Percentiles rank a stretch among this genome's conserved stretches.
Conservation (phyloP, 2,329 filamentous ascomycete species). For the Ascochyta koolunga region DNA sequence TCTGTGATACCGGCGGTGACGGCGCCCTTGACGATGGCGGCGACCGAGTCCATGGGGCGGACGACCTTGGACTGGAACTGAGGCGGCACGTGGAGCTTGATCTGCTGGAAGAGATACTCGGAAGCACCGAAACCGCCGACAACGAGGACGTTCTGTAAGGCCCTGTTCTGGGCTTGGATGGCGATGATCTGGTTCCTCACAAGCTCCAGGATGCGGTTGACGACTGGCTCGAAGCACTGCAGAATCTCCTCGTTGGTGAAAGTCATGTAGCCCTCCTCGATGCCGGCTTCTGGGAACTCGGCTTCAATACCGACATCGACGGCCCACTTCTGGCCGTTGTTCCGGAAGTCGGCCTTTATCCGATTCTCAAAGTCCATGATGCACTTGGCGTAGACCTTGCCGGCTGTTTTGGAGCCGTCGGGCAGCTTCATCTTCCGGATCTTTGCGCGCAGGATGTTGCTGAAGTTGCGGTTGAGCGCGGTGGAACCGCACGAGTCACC, state of each 20-base stretch:
- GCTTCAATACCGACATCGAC: conserved; percentile 98
- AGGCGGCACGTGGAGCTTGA: conserved; percentile 96
- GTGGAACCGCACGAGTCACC: conserved; percentile 99
- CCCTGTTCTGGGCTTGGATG: conserved; percentile 94
- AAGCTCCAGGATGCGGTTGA: conserved; percentile 94
- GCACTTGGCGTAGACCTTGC: conserved; percentile 97
- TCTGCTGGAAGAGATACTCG: conserved; percentile 99
- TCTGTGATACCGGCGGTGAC: conserved; percentile 98
- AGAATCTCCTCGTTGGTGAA: conserved; percentile 99
- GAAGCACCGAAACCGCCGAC: conserved; percentile 98
- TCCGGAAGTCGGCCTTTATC: conserved; percentile 99
- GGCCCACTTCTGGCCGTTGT: conserved; percentile 99
- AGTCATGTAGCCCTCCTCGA: conserved; percentile 99
- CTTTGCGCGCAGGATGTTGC: conserved; percentile 95
- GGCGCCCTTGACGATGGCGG: conserved; percentile 97
- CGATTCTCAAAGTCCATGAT: conserved; percentile 99
- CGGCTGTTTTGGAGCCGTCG: conserved; percentile 95
- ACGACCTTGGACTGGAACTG: conserved; percentile 99
- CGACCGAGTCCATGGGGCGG: conserved; percentile 97
- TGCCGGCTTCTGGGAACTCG: conserved; percentile 95
- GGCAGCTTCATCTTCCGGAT: conserved; percentile 99
- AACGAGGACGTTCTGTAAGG: conserved; percentile 93
- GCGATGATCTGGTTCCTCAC: conserved; percentile 98
- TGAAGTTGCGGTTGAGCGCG: conserved; percentile 96
- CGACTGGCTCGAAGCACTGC: conserved; percentile 97